These are phyloP conservation scores for Giardia muris DNA, from an alignment of 208 protist genomes.

Conservation along the genomic window DNA sequence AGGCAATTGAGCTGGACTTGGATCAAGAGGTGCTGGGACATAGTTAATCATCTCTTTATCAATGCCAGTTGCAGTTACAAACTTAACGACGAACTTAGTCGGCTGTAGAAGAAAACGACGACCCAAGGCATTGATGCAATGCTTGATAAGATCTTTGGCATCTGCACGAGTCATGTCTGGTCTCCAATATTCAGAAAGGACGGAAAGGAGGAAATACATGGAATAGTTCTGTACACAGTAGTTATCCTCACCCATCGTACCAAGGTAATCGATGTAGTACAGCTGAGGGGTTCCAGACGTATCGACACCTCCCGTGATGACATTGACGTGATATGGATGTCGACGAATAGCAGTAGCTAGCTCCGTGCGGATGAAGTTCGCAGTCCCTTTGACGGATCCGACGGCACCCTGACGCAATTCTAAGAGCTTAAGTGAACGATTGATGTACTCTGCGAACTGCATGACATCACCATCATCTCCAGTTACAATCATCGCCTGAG, in stretches of 20 bases:
- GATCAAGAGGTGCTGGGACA: neutral
- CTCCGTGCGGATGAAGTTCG: neutral
- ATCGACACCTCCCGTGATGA: neutral
- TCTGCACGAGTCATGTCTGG: neutral
- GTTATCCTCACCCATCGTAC: neutral
- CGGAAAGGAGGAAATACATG: neutral
- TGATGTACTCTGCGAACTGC: neutral
- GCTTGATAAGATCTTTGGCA: neutral
- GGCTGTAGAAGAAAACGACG: neutral
- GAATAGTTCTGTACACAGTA: neutral
- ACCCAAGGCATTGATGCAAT: neutral
- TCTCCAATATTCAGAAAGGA: neutral
- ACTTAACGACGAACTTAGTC: neutral
- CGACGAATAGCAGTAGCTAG: neutral
- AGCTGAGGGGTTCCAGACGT: neutral
- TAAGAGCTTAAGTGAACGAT: neutral
- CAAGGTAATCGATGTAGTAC: neutral
- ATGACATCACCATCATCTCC: neutral
- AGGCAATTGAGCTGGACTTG: neutral
- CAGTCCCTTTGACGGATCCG: neutral
- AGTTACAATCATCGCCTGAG: neutral
- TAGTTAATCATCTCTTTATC: neutral
- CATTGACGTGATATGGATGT: neutral
- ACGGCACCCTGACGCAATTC: neutral
- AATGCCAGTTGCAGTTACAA: neutral